These are phyloP conservation scores for Leucocoprinus birnbaumii DNA, from an alignment of 768 basidiomycete genomes.

Conservation along the genomic window DNA sequence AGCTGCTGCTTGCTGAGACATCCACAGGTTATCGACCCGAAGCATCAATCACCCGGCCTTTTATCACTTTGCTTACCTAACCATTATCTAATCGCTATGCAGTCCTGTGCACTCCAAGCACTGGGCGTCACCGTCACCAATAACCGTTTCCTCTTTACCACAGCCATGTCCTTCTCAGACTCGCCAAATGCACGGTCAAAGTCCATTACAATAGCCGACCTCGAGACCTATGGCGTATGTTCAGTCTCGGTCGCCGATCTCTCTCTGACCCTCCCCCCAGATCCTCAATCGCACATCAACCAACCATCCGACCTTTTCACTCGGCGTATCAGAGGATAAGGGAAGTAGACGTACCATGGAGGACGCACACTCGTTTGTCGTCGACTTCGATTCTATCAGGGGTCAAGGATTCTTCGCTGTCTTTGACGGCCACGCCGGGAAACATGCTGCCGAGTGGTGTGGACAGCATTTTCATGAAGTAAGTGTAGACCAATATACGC, in stretches of 20 bases:
- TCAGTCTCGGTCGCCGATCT: constrained; percentile 4
- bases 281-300: constrained; percentile 74
- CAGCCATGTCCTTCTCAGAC: constrained; percentile 43
- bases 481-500: constrained; percentile 1
- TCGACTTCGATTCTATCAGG: constrained; percentile 86
- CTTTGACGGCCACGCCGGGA: constrained; percentile 98
- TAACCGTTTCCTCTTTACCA: constrained; percentile 3
- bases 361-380: constrained; percentile 94
- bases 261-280: constrained; percentile 29
- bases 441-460: constrained; percentile 99
- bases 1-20: constrained; percentile 87
- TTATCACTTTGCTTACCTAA: constrained; percentile 6
- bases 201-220: constrained; percentile 74
- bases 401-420: constrained; percentile 99
- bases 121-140: constrained; percentile 5
- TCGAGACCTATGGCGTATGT: constrained; percentile 77
- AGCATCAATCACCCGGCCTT: constrained; percentile 1
- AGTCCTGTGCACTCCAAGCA: constrained; percentile 8
- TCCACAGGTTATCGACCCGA: constrained; percentile 50
- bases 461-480: constrained; percentile 95
- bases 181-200: constrained; percentile 80
- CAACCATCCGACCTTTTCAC: constrained; percentile 60
- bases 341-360: constrained; percentile 94
- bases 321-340: constrained; percentile 82
- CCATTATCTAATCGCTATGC: constrained; percentile 12